Base-by-base conservation (phyloP, 495 filamentous ascomycete genomes). In the Pyrenula aspistea region DNA sequence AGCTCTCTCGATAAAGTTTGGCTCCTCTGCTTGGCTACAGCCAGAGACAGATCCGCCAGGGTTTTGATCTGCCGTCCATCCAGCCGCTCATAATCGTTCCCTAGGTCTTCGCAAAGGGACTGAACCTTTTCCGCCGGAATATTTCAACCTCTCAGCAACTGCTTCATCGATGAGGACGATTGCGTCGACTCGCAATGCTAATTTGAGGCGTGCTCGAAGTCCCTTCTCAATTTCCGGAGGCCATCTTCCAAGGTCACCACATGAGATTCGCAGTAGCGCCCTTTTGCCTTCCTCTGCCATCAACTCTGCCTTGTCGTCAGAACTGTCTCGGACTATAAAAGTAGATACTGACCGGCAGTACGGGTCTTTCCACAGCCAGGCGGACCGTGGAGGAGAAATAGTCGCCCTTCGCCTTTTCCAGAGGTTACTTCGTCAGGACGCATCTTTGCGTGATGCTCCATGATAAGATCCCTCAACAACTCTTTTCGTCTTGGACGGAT, bases 361-460 rank as follows among this genome's bases (percentile, higher is more conserved):
- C 55, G 50, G 10, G 57, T 59, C 42, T 59, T 59, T 2, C 57
- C 57, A 21, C 52, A 49, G 22, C 57, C 57, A 4, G 57, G 57
- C 12, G 57, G 57, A 36, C 57, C 57, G 36, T 59, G 57, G 10
- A 59, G 54, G 31, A 59, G 53, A 25, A 59, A 56, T 22, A 59
- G n/a, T 25, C 55, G 54, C 21, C 53, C 54, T 47, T 56, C 55
- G 47, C 57, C 57, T 42, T 59, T 63, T 22, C 56, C 51, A 24
- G 54, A 53, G 51, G 60, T 55, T n/a, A 61, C 48, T 25, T 60
- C 61, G n/a, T 60, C 58, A 3, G 58, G 57, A 20, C 56, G 49
- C 21, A 54, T 58, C 20, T 23, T 25, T 23, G 52, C 49, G 22
- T 23, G 24, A 36, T 24, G 53, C 42, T 59, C 53, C 22, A 50